Conservation (phyloP, 306 rosid genomes). For the Casuarina glauca region DNA sequence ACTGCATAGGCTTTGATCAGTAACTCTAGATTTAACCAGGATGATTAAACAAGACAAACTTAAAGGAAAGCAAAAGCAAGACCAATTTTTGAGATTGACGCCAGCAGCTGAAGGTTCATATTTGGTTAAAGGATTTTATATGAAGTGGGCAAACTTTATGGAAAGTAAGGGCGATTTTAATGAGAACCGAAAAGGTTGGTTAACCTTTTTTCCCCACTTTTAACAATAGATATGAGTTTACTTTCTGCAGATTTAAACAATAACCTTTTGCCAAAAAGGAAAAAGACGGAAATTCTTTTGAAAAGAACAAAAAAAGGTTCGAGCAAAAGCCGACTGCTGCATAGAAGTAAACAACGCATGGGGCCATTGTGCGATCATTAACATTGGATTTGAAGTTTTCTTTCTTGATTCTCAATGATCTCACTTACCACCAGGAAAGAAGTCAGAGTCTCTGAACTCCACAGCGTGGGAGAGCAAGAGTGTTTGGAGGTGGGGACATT, state of each 20-base stretch:
- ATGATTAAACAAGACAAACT: too few species aligned
- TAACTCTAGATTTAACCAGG: too few species aligned
- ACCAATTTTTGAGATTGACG: background rate
- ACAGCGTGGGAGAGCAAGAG: background rate
- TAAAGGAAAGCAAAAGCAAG: too few species aligned
- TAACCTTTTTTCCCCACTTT: background rate
- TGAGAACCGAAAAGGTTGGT: background rate
- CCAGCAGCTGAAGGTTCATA: background rate
- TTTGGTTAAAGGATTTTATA: background rate
- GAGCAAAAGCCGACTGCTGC: background rate
- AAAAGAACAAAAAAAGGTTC: background rate
- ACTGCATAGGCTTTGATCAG: too few species aligned
- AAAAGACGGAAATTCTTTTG: background rate
- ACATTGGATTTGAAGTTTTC: background rate
- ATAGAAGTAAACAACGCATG: conserved; percentile 3
- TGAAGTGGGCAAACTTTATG: background rate
- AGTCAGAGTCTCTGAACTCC: background rate
- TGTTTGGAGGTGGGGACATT: background rate
- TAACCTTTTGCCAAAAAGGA: background rate
- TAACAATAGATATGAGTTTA: background rate
- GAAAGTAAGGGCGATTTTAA: background rate
- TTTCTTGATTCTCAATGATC: conserved; percentile 4
- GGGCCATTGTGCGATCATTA: background rate
- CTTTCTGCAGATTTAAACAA: background rate
- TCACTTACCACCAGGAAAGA: background rate